Evolutionary conservation across 2,329 filamentous ascomycete species (phyloP).

Genomic region (Alternaria brassicicola): DNA sequence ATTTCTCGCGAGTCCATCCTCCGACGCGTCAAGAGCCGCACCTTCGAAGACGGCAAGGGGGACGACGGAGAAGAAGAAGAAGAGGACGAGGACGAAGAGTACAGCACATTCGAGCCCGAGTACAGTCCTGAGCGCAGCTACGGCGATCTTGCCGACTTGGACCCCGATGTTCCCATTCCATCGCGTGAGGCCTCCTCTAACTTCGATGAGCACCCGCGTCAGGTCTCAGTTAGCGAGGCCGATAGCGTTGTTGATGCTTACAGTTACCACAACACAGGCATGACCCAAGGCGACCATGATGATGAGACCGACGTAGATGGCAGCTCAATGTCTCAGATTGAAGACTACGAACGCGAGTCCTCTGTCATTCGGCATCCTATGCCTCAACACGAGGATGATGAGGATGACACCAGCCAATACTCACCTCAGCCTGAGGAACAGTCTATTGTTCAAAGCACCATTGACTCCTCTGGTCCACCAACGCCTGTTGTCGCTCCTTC

Average conservation of each 20-base stretch:
- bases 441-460: slow-evolving; percentile 42
- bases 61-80: slow-evolving; percentile 57
- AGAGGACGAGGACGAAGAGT: slow-evolving; percentile 30
- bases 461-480: slow-evolving; percentile 52
- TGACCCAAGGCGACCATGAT: slow-evolving; percentile 60
- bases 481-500: slow-evolving; percentile 51
- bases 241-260: slow-evolving; percentile 64
- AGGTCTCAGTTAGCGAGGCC: slow-evolving; percentile 62
- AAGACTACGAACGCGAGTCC: slow-evolving; percentile 54
- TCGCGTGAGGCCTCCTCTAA: slow-evolving; percentile 75
- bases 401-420: slow-evolving; percentile 65
- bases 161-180: slow-evolving; percentile 89
- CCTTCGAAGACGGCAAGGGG: slow-evolving; percentile 59
- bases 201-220: slow-evolving; percentile 64
- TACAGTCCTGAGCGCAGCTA: slow-evolving; percentile 64
- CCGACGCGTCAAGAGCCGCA: slow-evolving; percentile 75
- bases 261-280: slow-evolving; percentile 55
- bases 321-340: slow-evolving; percentile 50
- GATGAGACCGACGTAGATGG: slow-evolving; percentile 65
- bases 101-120: slow-evolving; percentile 47
- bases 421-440: slow-evolving; percentile 53
- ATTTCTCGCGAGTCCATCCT: slow-evolving; percentile 95
- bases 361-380: slow-evolving; percentile 63
- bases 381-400: slow-evolving; percentile 42
- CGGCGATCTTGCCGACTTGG: slow-evolving; percentile 63